Conservation (phyloP, 208 protist genomes). For the Leishmania gerbilli region DNA sequence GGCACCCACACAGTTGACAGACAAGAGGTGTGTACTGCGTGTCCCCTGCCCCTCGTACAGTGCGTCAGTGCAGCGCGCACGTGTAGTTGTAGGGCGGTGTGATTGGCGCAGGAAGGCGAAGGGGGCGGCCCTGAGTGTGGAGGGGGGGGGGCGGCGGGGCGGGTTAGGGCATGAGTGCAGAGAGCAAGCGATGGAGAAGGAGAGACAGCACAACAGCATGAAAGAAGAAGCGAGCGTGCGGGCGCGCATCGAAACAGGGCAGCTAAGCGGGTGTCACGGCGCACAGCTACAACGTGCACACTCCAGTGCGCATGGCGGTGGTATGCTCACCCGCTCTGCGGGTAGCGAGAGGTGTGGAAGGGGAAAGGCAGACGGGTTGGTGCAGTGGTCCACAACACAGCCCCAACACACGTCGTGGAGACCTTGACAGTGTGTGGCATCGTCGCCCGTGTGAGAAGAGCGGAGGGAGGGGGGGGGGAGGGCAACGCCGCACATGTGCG, state of each 20-base stretch:
- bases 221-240: neutral
- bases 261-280: neutral
- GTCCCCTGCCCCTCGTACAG: no score
- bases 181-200: neutral
- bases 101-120: neutral
- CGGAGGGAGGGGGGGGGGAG: no score
- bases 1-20: no score
- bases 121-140: neutral
- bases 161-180: neutral
- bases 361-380: no score
- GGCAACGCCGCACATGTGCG: neutral
- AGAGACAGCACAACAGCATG: neutral
- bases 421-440: neutral
- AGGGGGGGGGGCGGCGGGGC: neutral
- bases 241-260: neutral
- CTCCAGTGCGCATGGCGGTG: neutral
- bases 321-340: neutral
- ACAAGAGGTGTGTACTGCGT: no score
- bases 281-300: neutral
- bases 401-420: neutral
- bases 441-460: neutral
- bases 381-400: neutral
- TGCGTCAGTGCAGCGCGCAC: neutral
- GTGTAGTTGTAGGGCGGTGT: neutral
- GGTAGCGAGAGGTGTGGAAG: neutral